phyloP scores from a whole-genome alignment of 768 basidiomycete genomes.

The Lactifluus piperatus region DNA sequence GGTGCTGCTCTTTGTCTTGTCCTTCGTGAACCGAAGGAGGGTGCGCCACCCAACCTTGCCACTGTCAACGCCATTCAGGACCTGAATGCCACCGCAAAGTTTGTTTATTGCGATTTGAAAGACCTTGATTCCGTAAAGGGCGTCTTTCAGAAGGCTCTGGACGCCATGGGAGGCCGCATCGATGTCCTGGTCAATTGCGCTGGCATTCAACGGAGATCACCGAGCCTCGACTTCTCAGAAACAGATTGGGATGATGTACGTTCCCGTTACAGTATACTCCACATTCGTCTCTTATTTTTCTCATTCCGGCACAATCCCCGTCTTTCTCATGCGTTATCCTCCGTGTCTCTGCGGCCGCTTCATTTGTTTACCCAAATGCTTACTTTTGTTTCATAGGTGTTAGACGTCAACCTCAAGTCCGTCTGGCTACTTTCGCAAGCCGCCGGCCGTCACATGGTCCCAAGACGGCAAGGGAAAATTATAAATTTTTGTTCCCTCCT shows the following conservation, averaged over 20 bases:
- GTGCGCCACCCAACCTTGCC: slow-evolving; percentile 27
- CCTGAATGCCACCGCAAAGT: slow-evolving; percentile 30
- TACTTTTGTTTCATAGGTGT: slow-evolving; percentile 43
- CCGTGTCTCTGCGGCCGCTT: slow-evolving; percentile 10
- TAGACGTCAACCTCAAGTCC: slow-evolving; percentile 83
- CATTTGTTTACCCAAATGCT: slow-evolving; percentile 3
- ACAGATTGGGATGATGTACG: slow-evolving; percentile 65
- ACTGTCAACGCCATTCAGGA: slow-evolving; percentile 32
- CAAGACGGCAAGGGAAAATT: slow-evolving; percentile 57
- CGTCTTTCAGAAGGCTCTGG: slow-evolving; percentile 42
- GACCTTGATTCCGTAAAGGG: slow-evolving; percentile 41
- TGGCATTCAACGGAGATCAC: slow-evolving; percentile 49
- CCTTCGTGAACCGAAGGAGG: slow-evolving; percentile 35
- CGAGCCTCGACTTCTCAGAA: slow-evolving; percentile 58
- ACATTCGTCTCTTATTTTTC: slow-evolving; percentile 4
- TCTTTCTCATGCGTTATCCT: slow-evolving; percentile 6
- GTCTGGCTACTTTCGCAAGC: slow-evolving; percentile 80
- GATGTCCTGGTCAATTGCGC: slow-evolving; percentile 66
- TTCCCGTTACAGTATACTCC: slow-evolving; percentile 14
- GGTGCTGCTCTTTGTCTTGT: slow-evolving; percentile 43
- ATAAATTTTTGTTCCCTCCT: slow-evolving; percentile 45
- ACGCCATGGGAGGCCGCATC: slow-evolving; percentile 41
- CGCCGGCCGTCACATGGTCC: slow-evolving; percentile 86
- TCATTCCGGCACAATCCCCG: neutral
- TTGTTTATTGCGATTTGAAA: slow-evolving; percentile 49